Evolutionary conservation across 257 asterid species (phyloP).

Genomic region (Solanum pinnatisectum): DNA sequence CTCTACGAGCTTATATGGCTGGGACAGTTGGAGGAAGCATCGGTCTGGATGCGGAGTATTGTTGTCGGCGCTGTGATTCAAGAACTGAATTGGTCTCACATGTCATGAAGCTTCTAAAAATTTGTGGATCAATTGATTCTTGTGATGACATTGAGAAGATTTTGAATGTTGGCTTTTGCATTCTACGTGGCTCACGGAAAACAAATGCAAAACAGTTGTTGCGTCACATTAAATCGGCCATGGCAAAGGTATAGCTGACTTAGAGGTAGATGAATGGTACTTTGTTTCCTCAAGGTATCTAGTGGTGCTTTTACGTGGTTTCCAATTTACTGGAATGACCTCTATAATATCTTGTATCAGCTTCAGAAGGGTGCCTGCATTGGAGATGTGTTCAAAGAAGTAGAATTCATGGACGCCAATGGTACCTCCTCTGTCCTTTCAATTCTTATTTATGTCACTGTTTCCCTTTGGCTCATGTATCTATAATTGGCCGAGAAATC

Average conservation of each 20-base stretch:
- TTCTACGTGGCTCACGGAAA: conserved; percentile 47
- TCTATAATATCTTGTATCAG: conserved; percentile 33
- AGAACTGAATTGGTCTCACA: conserved; percentile 59
- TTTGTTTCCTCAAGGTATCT: conserved; percentile 8
- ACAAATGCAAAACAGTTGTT: conserved; percentile 39
- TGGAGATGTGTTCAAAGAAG: conserved; percentile 44
- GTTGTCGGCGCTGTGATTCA: conserved; percentile 84
- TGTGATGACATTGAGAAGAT: conserved; percentile 39
- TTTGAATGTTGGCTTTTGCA: conserved; percentile 35
- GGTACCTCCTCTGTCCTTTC: conserved; percentile 20
- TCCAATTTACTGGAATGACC: conserved; percentile 7
- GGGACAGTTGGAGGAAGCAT: conserved; percentile 82
- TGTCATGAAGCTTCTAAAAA: conserved; percentile 36
- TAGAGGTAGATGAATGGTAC: conserved; percentile 16
- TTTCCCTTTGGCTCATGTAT: neutral
- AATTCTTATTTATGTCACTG: neutral
- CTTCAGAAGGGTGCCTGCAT: conserved; percentile 40
- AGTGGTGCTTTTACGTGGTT: conserved; percentile 1
- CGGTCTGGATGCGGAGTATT: conserved; percentile 73
- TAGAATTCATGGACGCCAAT: conserved; percentile 14
- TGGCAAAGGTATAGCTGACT: conserved; percentile 51
- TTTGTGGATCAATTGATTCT: conserved; percentile 40
- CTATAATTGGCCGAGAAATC: neutral
- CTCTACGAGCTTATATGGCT: conserved; percentile 69
- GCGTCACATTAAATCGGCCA: conserved; percentile 35